Evolutionary conservation across 129 eudicot genomes (phyloP).

Genomic region (Deinandra increscens): DNA sequence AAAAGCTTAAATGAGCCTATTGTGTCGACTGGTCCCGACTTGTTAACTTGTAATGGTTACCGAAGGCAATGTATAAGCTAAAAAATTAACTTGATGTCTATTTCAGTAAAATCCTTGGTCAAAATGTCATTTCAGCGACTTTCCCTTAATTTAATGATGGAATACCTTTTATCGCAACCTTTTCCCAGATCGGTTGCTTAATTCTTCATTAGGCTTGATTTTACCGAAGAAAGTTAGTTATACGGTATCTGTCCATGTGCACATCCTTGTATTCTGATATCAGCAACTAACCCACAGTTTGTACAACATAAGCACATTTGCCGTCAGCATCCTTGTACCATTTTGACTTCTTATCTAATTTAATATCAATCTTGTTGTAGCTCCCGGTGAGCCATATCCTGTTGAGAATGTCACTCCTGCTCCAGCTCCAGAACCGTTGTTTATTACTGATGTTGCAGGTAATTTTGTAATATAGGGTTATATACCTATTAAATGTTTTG

Average conservation of each 20-base stretch:
- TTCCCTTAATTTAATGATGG: not conserved
- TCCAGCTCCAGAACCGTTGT: conserved; percentile 49
- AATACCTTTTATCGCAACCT: not conserved
- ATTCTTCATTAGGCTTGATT: conserved; percentile 2
- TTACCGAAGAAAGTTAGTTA: not conserved
- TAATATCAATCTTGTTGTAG: conserved; percentile 40
- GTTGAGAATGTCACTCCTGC: conserved; percentile 34
- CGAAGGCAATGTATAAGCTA: no score
- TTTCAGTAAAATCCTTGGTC: not conserved
- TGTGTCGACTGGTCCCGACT: not conserved
- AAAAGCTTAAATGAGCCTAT: not conserved
- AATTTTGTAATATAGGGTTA: conserved; percentile 18
- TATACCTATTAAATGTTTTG: conserved; percentile 6
- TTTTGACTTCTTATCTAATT: conserved; percentile 4
- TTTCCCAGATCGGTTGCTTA: not conserved
- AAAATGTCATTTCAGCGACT: no score
- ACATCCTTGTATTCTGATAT: conserved; percentile 4
- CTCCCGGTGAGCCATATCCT: conserved; percentile 93
- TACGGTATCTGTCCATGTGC: conserved; percentile 11
- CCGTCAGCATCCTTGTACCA: conserved; percentile 10
- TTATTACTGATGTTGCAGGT: conserved; percentile 55
- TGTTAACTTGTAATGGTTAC: no score
- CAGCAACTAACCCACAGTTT: conserved; percentile 9
- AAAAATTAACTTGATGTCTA: not conserved
- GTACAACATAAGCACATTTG: conserved; percentile 7